Conservation (phyloP, 495 filamentous ascomycete species). For the Penicillium herquei region DNA sequence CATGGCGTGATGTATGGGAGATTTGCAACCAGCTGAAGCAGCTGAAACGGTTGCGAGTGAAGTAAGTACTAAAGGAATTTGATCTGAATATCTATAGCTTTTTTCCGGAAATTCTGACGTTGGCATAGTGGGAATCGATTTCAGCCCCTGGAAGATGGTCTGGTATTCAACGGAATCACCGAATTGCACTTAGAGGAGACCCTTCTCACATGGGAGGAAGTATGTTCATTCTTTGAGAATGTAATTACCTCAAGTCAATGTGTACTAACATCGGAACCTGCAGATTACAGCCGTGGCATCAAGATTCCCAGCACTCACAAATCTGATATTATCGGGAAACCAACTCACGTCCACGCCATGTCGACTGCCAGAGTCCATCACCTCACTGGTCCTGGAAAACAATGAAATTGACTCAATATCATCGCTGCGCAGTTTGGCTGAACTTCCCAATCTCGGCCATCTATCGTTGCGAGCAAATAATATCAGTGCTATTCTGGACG, state of each 20-base stretch:
- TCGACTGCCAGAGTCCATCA: slow-evolving; percentile 47
- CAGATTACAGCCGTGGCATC: slow-evolving; percentile 39
- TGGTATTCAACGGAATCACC: slow-evolving; percentile 55
- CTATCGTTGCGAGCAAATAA: slow-evolving; percentile 45
- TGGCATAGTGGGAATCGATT: slow-evolving; percentile 76
- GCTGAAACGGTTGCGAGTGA: slow-evolving; percentile 65
- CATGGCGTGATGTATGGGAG: slow-evolving; percentile 59
- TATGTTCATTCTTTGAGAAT: slow-evolving; percentile 29
- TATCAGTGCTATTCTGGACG: slow-evolving; percentile 30
- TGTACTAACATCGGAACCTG: slow-evolving; percentile 4
- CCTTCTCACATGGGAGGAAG: slow-evolving; percentile 69
- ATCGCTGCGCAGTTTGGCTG: slow-evolving; percentile 55
- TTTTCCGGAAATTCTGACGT: slow-evolving; percentile 14
- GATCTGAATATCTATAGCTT: not conserved
- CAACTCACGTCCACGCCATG: slow-evolving; percentile 34
- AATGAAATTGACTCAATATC: slow-evolving; percentile 67
- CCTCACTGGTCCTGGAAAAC: slow-evolving; percentile 67
- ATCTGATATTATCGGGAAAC: slow-evolving; percentile 58
- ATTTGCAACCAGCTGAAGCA: slow-evolving; percentile 66
- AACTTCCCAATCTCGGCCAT: slow-evolving; percentile 57
- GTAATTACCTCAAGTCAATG: not conserved
- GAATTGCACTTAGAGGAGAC: slow-evolving; percentile 72
- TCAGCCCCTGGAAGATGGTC: slow-evolving; percentile 38
- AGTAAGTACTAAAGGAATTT: slow-evolving; percentile 47
- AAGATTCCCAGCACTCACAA: slow-evolving; percentile 60